A percentile compares a stretch with the other conserved stretches of the same genome.
Conservation (phyloP, 192 early-diverging fungal genomes). For the Oehlia diaphana region DNA sequence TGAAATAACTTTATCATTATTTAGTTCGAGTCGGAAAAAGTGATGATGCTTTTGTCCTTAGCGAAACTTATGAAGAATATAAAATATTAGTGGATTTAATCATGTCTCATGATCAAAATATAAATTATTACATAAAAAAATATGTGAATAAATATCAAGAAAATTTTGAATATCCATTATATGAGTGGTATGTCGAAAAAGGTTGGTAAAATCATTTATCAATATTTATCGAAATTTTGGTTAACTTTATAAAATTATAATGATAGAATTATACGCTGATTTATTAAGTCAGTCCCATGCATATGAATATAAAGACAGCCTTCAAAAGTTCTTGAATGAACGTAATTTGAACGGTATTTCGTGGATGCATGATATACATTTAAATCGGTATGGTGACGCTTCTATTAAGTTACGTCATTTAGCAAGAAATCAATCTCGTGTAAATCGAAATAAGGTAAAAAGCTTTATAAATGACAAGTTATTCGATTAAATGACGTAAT, state of each 20-base stretch:
- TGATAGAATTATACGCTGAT: slow-evolving; percentile 2
- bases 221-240: background rate
- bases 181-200: slow-evolving; percentile 29
- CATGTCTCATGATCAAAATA: background rate
- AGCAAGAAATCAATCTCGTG: background rate
- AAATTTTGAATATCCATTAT: slow-evolving; percentile 25
- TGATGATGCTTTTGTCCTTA: slow-evolving; percentile 15
- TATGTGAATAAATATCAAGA: slow-evolving; percentile 28
- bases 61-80: slow-evolving; percentile 27
- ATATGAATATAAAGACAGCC: background rate
- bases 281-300: slow-evolving; percentile 5
- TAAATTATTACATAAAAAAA: background rate
- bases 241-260: background rate
- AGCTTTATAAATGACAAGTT: background rate
- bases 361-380: slow-evolving; percentile 22
- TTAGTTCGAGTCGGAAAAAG: slow-evolving; percentile 17
- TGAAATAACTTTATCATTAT: background rate
- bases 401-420: background rate
- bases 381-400: background rate
- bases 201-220: slow-evolving; percentile 3
- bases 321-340: slow-evolving; percentile 10
- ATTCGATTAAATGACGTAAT: no score
- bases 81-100: slow-evolving; percentile 20
- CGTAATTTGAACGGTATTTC: slow-evolving; percentile 15
- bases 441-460: background rate